Base-by-base conservation (phyloP, 106 monocot species). In the Phalaenopsis equestris region DNA sequence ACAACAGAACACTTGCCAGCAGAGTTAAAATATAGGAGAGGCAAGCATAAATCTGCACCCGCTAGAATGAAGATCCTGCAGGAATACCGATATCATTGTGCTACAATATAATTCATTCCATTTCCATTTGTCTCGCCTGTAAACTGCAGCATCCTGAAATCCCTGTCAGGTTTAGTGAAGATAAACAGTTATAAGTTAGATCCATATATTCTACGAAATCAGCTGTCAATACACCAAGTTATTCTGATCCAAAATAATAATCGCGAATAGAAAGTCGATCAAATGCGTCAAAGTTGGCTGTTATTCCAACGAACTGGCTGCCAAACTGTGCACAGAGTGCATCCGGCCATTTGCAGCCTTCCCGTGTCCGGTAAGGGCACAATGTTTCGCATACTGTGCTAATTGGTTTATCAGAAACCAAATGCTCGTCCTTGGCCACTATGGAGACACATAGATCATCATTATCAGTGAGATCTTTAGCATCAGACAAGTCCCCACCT, bases 311-410 rank as follows among this genome's bases (percentile, higher is more conserved):
- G 83, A 99, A 95, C 58, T 99, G 94, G 75, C 93, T 95, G 64
- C 89, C 85, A 42, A 93, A 84, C 78, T 95, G 94, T 18, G 91
- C 85, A 80, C 98, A 99, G 23, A 84, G 87, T 72, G 88, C 89
- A 75, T 95, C 89, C 0, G 98, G 98, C 98, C 98, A 99, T 77
- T 82, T 92, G 83, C 98, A 99, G 42, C 94, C 94, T 75, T 93
- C 94, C 55, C 81, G 83, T 41, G 89, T 91, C 24, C 94, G 83
- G 64, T 88, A 93, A 3, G 98, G 98, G 72, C 98, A 99, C 2
- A 99, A 38, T 4, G 78, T 80, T 67, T 95, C 98, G 78, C 98
- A 99, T 17, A 87, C 41, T 4, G 72, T 24, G 77, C 56, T 87
- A 15, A 81, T 81, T 14, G 77, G 82, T 78, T 80, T 83, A 19